A percentile compares a stretch with the other conserved stretches of the same genome.
Evolutionary conservation across 2,329 filamentous ascomycete genomes (phyloP).

Genomic region (Xenosphaeropsis pyriputrescens): DNA sequence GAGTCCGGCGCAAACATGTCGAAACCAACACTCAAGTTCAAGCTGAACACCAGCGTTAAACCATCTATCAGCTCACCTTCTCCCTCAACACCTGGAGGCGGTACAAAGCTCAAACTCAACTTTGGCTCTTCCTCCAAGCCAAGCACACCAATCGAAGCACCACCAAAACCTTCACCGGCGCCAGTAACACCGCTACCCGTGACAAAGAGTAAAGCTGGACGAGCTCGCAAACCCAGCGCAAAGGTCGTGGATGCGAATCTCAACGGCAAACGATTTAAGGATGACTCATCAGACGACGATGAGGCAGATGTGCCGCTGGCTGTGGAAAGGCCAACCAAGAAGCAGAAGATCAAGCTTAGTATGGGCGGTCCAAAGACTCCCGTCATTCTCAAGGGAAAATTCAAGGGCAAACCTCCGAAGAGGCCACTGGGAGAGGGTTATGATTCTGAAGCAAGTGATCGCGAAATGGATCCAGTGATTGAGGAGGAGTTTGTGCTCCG

Average conservation of each 20-base stretch:
- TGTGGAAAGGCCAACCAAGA: slow-evolving; percentile 11
- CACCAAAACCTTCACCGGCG: neutral
- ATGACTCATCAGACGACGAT: slow-evolving; percentile 34
- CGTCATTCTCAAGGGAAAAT: slow-evolving; percentile 39
- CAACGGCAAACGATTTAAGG: slow-evolving; percentile 36
- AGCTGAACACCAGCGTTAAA: slow-evolving; percentile 8
- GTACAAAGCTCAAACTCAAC: slow-evolving; percentile 16
- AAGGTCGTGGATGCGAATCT: slow-evolving; percentile 39
- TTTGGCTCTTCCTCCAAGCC: slow-evolving; percentile 10
- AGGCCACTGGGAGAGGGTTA: slow-evolving; percentile 78
- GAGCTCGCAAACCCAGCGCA: slow-evolving; percentile 42
- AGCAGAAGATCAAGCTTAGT: slow-evolving; percentile 32
- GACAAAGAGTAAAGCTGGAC: slow-evolving; percentile 42
- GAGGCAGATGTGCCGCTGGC: slow-evolving; percentile 20
- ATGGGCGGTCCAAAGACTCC: slow-evolving; percentile 17
- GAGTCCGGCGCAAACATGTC: slow-evolving; percentile 1
- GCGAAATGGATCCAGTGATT: slow-evolving; percentile 73
- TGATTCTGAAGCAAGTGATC: slow-evolving; percentile 88
- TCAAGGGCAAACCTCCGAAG: slow-evolving; percentile 52
- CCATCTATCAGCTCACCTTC: neutral
- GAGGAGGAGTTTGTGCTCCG: slow-evolving; percentile 84
- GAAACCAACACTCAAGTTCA: slow-evolving; percentile 11
- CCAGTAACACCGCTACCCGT: slow-evolving; percentile 7
- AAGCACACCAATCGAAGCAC: slow-evolving; percentile 8
- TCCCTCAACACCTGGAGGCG: neutral